A percentile compares a stretch with the other conserved stretches of the same genome.
Conservation (phyloP, 2,329 filamentous ascomycete genomes). For the Colletotrichum sojae region DNA sequence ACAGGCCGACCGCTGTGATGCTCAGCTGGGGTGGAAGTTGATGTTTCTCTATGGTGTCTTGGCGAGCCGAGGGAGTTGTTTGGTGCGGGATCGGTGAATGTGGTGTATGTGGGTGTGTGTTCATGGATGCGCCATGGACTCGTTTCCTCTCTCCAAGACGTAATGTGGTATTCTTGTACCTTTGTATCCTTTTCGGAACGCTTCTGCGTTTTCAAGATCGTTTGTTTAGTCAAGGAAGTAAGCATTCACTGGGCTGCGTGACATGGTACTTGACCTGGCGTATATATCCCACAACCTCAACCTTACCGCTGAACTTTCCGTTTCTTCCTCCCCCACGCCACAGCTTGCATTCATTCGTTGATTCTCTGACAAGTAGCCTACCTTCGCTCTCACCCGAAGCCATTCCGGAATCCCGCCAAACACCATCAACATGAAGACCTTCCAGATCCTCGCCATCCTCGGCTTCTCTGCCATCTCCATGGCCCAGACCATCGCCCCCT, state of each 20-base stretch:
- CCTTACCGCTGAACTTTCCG: not conserved
- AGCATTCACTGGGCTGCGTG: not conserved
- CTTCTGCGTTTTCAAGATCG: too few species aligned
- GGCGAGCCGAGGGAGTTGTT: slow-evolving; percentile 13
- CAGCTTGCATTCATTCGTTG: not conserved
- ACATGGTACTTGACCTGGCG: not conserved
- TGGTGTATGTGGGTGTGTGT: too few species aligned
- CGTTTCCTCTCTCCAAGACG: slow-evolving; percentile 25
- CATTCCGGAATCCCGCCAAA: not conserved
- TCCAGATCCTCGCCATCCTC: slow-evolving; percentile 38
- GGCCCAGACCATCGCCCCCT: slow-evolving; percentile 46
- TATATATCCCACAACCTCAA: slow-evolving; percentile 19
- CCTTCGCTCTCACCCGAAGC: not conserved
- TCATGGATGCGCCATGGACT: not conserved
- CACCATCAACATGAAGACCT: slow-evolving; percentile 34
- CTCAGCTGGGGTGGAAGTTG: not conserved
- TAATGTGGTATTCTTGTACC: too few species aligned
- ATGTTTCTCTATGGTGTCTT: slow-evolving; percentile 21
- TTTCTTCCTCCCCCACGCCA: not conserved
- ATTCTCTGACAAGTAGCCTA: not conserved
- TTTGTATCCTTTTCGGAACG: too few species aligned
- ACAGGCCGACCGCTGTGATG: not conserved
- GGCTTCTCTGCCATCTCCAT: slow-evolving; percentile 26
- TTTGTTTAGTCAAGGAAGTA: too few species aligned
- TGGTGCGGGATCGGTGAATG: too few species aligned